Evolutionary conservation across 345 rosid species (phyloP).

Genomic region (Salix exigua): DNA sequence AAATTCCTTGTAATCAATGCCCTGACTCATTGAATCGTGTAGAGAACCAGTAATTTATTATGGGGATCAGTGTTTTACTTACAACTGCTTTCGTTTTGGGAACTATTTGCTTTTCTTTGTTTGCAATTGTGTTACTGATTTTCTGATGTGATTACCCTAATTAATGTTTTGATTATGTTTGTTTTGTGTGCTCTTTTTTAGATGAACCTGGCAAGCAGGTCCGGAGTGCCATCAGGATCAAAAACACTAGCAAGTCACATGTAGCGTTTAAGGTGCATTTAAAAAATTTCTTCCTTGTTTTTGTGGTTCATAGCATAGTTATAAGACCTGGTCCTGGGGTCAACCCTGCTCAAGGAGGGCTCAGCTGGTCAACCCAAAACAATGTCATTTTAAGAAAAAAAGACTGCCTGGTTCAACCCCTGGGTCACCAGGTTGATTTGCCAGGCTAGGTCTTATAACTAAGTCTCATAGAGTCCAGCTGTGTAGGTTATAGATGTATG

Average conservation of each 20-base stretch:
- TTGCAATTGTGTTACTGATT: neutral
- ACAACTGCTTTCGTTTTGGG: neutral
- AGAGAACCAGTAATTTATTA: no score
- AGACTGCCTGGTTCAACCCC: no score
- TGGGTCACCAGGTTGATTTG: no score
- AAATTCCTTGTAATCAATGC: no score
- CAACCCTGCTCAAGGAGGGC: no score
- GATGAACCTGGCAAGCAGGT: slow-evolving; percentile 99
- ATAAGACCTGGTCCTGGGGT: no score
- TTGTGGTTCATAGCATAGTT: neutral
- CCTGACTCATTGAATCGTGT: no score
- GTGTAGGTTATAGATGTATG: neutral
- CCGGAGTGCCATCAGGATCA: slow-evolving; percentile 87
- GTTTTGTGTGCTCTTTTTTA: slow-evolving; percentile 13
- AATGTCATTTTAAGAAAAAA: no score
- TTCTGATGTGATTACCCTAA: neutral
- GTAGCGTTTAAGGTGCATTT: slow-evolving; percentile 82
- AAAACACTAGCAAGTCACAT: slow-evolving; percentile 87
- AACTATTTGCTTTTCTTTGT: neutral
- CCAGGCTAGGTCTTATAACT: no score
- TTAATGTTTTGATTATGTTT: neutral
- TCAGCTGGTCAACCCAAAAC: no score
- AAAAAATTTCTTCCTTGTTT: neutral
- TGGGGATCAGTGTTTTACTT: neutral
- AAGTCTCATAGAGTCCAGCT: neutral